Conservation (phyloP, 2,329 filamentous ascomycete species). For the Aspergillus nomiae region DNA sequence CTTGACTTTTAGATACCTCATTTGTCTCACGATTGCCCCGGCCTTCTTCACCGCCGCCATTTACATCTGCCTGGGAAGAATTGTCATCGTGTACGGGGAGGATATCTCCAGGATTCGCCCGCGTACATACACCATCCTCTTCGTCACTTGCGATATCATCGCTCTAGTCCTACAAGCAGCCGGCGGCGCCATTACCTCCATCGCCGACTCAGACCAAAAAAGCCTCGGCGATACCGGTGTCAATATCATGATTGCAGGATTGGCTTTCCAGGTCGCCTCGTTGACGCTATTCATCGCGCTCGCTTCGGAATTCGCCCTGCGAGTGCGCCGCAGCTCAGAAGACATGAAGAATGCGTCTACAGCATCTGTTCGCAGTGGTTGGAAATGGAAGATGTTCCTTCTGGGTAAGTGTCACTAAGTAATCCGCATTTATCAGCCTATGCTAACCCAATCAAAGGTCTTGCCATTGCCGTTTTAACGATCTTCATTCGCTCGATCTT, state of each 20-base stretch:
- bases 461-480: constrained; percentile 22
- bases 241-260: constrained; percentile 66
- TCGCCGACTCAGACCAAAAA: not conserved
- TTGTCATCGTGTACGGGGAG: constrained; percentile 38
- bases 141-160: constrained; percentile 64
- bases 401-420: not conserved
- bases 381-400: constrained; percentile 29
- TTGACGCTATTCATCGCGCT: constrained; percentile 57
- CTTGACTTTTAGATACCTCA: constrained; percentile 52
- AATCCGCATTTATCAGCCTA: not conserved
- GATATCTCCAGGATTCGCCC: constrained; percentile 35
- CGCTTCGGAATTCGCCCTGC: constrained; percentile 53
- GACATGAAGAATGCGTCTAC: not conserved
- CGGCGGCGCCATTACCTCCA: constrained; percentile 38
- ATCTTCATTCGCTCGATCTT: constrained; percentile 54
- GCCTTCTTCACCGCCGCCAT: constrained; percentile 64
- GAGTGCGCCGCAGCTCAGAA: constrained; percentile 24
- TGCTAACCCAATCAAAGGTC: constrained; percentile 34
- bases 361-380: not conserved
- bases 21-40: constrained; percentile 64
- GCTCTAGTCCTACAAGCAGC: constrained; percentile 62
- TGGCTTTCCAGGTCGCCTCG: constrained; percentile 62
- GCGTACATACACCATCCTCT: constrained; percentile 43
- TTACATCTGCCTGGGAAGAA: constrained; percentile 59
- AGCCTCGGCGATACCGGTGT: constrained; percentile 43